Evolutionary conservation across 2,329 filamentous ascomycete genomes (phyloP), one percentile per base, ranked within the genome.

Genomic region (Zopfia rhizophila): DNA sequence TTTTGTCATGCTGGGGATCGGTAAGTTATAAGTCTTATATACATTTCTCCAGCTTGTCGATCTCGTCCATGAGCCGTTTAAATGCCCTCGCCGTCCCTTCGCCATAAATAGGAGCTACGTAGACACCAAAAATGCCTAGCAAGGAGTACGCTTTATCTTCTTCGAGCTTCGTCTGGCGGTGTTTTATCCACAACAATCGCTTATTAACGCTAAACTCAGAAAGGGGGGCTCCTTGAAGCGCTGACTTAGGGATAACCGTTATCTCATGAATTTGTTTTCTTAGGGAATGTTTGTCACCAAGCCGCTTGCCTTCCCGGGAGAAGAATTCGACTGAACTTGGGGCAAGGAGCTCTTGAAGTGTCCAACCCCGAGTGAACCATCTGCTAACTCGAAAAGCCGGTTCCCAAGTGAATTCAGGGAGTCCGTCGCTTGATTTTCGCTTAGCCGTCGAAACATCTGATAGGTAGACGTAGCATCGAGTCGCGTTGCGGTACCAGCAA

Each of bases 341-440:
- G 10, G 31, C 25, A 10, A 27, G 12, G 19, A 47, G 33, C 65
- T 95, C 90, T 58, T n/a, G n/a, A n/a, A n/a, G n/a, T n/a, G n/a
- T n/a, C n/a, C n/a, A n/a, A n/a, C n/a, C n/a, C n/a, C n/a, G n/a
- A n/a, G n/a, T n/a, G n/a, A n/a, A n/a, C n/a, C n/a, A n/a, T n/a
- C n/a, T n/a, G n/a, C n/a, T n/a, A n/a, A n/a, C n/a, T n/a, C 19
- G 35, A 25, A 38, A 25, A 6, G 35, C 19, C 14, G 21, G 18
- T 17, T 24, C 21, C 35, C 35, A 38, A 38, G 5, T 38, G 22
- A 10, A 24, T 17, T 38, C 35, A 5, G 19, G 25, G 21, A 12
- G 8, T 17, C 16, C 19, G 14, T 16, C 14, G 35, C 35, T 38
- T 25, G 35, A 18, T 38, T 38, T 38, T 16, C 35, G 19, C 35